Evolutionary conservation across 208 protist genomes (phyloP).

Genomic region (Spongospora subterranea): DNA sequence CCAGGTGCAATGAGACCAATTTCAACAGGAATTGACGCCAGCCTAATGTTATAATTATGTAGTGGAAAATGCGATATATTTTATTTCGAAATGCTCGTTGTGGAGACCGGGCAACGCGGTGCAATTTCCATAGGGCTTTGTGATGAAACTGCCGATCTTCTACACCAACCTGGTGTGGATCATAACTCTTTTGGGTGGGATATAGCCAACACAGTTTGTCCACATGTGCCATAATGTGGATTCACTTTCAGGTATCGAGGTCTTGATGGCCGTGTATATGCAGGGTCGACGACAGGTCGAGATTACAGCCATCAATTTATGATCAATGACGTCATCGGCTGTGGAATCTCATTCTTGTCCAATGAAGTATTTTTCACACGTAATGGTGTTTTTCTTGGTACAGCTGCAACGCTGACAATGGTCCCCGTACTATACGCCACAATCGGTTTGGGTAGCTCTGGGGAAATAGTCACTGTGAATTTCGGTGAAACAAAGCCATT

Average conservation of each 20-base stretch:
- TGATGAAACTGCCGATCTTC: slow-evolving; percentile 43
- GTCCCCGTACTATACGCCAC: slow-evolving; percentile 16
- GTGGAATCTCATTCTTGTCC: slow-evolving; percentile 29
- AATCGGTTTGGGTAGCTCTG: background rate
- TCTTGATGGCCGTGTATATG: background rate
- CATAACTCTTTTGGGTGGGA: background rate
- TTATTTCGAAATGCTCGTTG: slow-evolving; percentile 46
- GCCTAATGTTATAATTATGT: too few relatives aligned
- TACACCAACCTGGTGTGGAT: slow-evolving; percentile 14
- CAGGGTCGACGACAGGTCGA: background rate
- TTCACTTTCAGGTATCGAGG: background rate
- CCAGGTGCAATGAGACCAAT: background rate
- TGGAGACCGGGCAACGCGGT: background rate
- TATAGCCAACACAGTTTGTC: background rate
- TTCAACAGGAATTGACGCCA: too few relatives aligned
- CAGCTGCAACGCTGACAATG: background rate
- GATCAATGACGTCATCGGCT: slow-evolving; percentile 44
- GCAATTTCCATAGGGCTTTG: slow-evolving; percentile 17
- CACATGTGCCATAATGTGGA: background rate
- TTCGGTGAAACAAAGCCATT: slow-evolving; percentile 4
- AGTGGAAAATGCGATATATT: slow-evolving; percentile 19
- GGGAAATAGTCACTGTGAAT: slow-evolving; percentile 6
- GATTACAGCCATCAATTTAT: background rate
- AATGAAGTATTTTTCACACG: slow-evolving; percentile 43
- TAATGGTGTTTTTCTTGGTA: background rate